Percentiles rank a stretch among this genome's conserved stretches.
Evolutionary conservation across 768 basidiomycete species (phyloP).

Genomic region (Lactarius tabidus): DNA sequence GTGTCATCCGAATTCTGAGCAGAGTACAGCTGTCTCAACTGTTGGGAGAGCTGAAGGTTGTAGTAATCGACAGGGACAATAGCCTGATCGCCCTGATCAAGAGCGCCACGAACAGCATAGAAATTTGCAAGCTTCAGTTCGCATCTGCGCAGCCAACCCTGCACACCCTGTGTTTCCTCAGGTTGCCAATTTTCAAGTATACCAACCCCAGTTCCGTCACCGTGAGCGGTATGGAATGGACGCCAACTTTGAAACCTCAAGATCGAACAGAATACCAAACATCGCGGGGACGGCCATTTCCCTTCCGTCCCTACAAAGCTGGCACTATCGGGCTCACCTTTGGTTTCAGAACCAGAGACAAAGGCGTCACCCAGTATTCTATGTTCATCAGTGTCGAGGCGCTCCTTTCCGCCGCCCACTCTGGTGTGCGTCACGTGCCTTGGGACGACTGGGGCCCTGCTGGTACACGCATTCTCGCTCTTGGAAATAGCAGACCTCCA

Average conservation of each 20-base stretch:
- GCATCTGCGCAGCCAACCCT: not conserved
- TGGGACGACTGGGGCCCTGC: constrained; percentile 17
- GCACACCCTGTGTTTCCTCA: constrained; percentile 9
- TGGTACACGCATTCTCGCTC: not conserved
- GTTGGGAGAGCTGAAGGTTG: constrained; percentile 6
- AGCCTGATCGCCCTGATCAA: constrained; percentile 7
- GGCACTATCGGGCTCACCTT: constrained; percentile 7
- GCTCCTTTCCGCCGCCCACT: not conserved
- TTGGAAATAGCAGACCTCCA: not conserved
- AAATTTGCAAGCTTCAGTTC: constrained; percentile 8
- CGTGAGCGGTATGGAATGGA: constrained; percentile 4
- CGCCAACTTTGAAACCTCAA: not conserved
- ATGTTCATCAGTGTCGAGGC: constrained; percentile 11
- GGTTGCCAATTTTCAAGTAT: not conserved
- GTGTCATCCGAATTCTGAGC: not conserved
- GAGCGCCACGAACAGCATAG: not conserved
- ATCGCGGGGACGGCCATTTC: constrained; percentile 1
- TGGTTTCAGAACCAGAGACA: not conserved
- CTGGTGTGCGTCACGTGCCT: not conserved
- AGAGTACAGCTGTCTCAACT: not conserved
- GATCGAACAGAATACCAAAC: not conserved
- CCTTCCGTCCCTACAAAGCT: constrained; percentile 13
- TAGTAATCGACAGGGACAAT: constrained; percentile 2
- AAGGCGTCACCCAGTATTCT: not conserved
- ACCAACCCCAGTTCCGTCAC: not conserved